Percentiles rank a stretch among this genome's conserved stretches.
Conservation (phyloP, 352 stramenopile genomes). For the Phytopythium boreale region DNA sequence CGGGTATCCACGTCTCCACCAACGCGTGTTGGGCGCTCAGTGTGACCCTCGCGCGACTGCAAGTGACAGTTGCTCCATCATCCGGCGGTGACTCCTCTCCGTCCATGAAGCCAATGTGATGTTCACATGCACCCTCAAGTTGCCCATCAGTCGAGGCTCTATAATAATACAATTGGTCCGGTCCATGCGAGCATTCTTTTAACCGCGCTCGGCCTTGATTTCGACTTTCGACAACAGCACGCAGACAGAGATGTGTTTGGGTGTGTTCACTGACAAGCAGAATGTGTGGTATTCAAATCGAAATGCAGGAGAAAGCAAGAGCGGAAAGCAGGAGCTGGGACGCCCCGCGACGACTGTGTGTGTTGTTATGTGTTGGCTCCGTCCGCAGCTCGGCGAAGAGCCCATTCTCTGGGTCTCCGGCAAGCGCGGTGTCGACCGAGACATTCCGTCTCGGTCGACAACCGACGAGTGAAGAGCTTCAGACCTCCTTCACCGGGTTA, state of each 20-base stretch:
- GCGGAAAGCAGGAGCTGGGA: not conserved
- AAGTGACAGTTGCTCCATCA: too few relatives aligned
- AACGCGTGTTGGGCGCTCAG: too few relatives aligned
- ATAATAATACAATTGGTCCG: too few relatives aligned
- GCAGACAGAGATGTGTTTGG: not conserved
- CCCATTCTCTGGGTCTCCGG: not conserved
- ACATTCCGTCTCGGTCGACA: not conserved
- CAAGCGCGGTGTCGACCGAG: constrained; percentile 1
- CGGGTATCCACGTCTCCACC: too few relatives aligned
- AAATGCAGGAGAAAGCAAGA: constrained; percentile 3
- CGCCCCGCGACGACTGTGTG: not conserved
- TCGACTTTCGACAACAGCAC: not conserved
- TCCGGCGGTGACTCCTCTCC: too few relatives aligned
- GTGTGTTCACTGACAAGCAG: not conserved
- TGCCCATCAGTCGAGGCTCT: too few relatives aligned
- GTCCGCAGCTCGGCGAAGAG: constrained; percentile 1
- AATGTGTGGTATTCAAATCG: not conserved
- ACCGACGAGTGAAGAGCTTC: constrained; percentile 5
- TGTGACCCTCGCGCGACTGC: too few relatives aligned
- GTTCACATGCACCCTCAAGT: too few relatives aligned
- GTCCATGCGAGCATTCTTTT: too few relatives aligned
- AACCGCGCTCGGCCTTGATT: too few relatives aligned
- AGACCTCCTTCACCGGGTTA: not conserved
- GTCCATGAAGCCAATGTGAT: too few relatives aligned
- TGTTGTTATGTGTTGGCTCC: constrained; percentile 5